Conservation (phyloP, 371 early-diverging fungal genomes). For the Zancudomyces culisetae region DNA sequence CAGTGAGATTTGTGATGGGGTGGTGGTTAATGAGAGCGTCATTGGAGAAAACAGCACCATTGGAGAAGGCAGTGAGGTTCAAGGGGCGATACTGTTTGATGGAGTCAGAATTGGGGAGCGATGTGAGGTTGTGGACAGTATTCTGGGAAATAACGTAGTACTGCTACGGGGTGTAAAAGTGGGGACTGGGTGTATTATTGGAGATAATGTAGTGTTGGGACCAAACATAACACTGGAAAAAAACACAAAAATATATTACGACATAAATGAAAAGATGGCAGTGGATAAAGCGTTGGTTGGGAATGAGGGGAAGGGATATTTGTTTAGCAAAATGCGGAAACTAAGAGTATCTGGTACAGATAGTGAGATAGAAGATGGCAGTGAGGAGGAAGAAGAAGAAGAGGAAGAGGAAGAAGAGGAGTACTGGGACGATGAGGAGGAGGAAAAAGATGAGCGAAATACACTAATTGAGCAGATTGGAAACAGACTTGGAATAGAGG, state of each 20-base stretch:
- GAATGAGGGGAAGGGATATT: conserved; percentile 23
- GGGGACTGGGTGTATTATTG: conserved; percentile 45
- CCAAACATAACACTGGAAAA: conserved; percentile 46
- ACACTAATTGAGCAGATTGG: conserved; percentile 3
- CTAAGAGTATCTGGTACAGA: conserved; percentile 16
- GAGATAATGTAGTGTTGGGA: conserved; percentile 46
- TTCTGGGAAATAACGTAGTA: conserved; percentile 49
- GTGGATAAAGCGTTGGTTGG: conserved; percentile 16
- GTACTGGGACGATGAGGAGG: conserved; percentile 13
- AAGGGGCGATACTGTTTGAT: conserved; percentile 74
- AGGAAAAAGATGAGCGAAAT: neutral
- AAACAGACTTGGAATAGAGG: conserved; percentile 4
- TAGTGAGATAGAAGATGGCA: conserved; percentile 31
- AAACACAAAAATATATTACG: conserved; percentile 29
- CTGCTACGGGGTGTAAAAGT: conserved; percentile 43
- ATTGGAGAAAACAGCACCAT: conserved; percentile 71
- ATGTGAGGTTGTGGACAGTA: conserved; percentile 38
- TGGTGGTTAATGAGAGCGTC: conserved; percentile 48
- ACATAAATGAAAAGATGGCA: conserved; percentile 32
- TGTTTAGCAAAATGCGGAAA: conserved; percentile 29
- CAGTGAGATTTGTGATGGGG: conserved; percentile 53
- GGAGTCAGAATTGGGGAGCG: conserved; percentile 42
- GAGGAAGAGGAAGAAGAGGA: conserved; percentile 22
- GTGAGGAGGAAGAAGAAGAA: conserved; percentile 7
- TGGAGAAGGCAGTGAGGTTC: conserved; percentile 51